Percentiles rank a stretch among this genome's conserved stretches.
Conservation (phyloP, 345 rosid species). For the Cardamine occulta region DNA sequence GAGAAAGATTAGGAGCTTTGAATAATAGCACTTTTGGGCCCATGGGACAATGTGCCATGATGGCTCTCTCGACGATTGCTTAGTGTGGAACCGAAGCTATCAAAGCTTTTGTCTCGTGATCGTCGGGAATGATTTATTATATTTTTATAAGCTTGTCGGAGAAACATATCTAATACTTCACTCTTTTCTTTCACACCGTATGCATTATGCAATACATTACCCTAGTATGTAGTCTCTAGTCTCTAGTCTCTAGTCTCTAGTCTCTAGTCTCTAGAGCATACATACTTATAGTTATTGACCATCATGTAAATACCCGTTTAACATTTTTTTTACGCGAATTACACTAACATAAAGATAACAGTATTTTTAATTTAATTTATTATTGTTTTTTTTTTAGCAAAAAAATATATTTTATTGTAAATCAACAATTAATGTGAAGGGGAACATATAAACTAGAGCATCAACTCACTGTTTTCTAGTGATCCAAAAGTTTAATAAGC, state of each 20-base stretch:
- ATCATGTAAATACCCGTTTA: too few species aligned
- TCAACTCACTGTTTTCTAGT: not conserved
- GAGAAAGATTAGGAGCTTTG: not conserved
- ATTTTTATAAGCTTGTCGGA: not conserved
- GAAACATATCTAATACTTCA: not conserved
- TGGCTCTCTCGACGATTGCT: slow-evolving; percentile 34
- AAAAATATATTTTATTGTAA: not conserved
- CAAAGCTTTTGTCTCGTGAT: slow-evolving; percentile 41
- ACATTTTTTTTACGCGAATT: too few species aligned
- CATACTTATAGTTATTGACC: too few species aligned
- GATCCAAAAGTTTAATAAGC: slow-evolving; percentile 1
- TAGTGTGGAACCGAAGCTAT: slow-evolving; percentile 37
- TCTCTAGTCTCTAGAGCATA: not conserved
- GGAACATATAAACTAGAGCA: not conserved
- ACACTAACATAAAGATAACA: too few species aligned
- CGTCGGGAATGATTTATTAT: slow-evolving; percentile 27
- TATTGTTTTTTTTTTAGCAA: too few species aligned
- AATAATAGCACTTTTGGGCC: slow-evolving; percentile 19
- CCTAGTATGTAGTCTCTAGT: not conserved
- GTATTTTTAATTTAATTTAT: not conserved
- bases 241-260: not conserved
- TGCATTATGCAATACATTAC: too few species aligned
- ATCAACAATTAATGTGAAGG: not conserved
- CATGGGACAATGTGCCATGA: slow-evolving; percentile 33
- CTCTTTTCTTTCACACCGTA: not conserved